phyloP scores from a whole-genome alignment of 768 basidiomycete genomes.

The Termitomyces sp. region DNA sequence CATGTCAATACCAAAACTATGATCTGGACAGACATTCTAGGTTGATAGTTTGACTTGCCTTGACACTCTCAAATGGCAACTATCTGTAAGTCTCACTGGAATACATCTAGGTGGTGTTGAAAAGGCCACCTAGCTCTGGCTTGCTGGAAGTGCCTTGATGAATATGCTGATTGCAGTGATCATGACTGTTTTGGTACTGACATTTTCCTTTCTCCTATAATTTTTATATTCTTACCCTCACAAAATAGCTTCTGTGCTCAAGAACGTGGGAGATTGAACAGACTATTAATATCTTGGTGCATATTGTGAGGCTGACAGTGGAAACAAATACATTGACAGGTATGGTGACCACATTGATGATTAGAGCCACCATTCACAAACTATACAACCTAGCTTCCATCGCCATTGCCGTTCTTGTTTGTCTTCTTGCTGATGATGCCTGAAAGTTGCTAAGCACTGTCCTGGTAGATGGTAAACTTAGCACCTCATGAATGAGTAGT shows the following conservation, averaged over 20 bases:
- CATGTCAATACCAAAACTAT: background rate
- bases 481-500: no score
- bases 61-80: slow-evolving; percentile 7
- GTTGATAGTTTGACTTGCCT: slow-evolving; percentile 1
- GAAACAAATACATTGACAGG: slow-evolving; percentile 11
- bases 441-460: no score
- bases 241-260: no score
- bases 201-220: background rate
- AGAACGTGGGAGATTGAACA: slow-evolving; percentile 4
- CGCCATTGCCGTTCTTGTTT: slow-evolving; percentile 8
- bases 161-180: slow-evolving; percentile 7
- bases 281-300: slow-evolving; percentile 4
- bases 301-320: slow-evolving; percentile 10
- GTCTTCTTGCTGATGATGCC: no score
- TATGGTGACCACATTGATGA: background rate
- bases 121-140: slow-evolving; percentile 4
- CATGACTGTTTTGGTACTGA: slow-evolving; percentile 6
- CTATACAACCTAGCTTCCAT: background rate
- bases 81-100: slow-evolving; percentile 1
- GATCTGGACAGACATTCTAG: background rate
- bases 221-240: background rate
- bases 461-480: no score
- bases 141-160: slow-evolving; percentile 8
- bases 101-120: background rate
- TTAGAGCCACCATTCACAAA: background rate